phyloP scores from a whole-genome alignment of 2,329 filamentous ascomycete genomes.

The Paramyrothecium sp. region DNA sequence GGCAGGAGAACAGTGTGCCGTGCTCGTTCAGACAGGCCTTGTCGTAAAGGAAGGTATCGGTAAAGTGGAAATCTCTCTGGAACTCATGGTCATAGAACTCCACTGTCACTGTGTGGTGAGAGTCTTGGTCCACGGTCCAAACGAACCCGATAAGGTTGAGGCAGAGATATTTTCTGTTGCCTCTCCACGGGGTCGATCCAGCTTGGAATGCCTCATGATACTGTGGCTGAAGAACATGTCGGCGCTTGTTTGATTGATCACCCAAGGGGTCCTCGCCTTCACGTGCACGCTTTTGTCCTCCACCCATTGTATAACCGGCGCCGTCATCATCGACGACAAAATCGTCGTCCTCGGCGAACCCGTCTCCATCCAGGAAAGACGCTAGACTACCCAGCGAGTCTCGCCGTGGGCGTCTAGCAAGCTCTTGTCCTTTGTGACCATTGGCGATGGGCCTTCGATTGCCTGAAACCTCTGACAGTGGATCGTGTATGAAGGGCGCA shows the following conservation, averaged over 20 bases:
- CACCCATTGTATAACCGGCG: slow-evolving; percentile 74
- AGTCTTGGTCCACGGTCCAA: slow-evolving; percentile 96
- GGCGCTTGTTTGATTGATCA: slow-evolving; percentile 46
- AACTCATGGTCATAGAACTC: slow-evolving; percentile 96
- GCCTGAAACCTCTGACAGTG: slow-evolving; percentile 65
- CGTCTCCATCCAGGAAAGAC: slow-evolving; percentile 68
- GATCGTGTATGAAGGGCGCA: slow-evolving; percentile 83
- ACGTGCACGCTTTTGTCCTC: slow-evolving; percentile 46
- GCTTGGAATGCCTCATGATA: slow-evolving; percentile 88
- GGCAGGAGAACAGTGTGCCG: slow-evolving; percentile 82
- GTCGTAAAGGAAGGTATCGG: slow-evolving; percentile 92
- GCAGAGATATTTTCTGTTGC: slow-evolving; percentile 89
- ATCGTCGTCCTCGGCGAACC: slow-evolving; percentile 62
- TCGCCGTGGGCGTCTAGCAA: slow-evolving; percentile 50
- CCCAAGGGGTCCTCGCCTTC: slow-evolving; percentile 51
- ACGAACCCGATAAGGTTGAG: slow-evolving; percentile 92
- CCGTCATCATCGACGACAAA: slow-evolving; percentile 96
- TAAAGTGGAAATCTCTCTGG: slow-evolving; percentile 95
- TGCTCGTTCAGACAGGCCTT: slow-evolving; percentile 89
- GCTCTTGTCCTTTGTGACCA: slow-evolving; percentile 48
- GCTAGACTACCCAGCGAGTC: slow-evolving; percentile 77
- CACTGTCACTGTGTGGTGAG: slow-evolving; percentile 88
- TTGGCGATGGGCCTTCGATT: slow-evolving; percentile 59
- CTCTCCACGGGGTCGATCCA: slow-evolving; percentile 92
- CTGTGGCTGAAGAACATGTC: slow-evolving; percentile 54